Base-by-base conservation (phyloP, 78 protist genomes). In the Pigoraptor vietnamica region DNA sequence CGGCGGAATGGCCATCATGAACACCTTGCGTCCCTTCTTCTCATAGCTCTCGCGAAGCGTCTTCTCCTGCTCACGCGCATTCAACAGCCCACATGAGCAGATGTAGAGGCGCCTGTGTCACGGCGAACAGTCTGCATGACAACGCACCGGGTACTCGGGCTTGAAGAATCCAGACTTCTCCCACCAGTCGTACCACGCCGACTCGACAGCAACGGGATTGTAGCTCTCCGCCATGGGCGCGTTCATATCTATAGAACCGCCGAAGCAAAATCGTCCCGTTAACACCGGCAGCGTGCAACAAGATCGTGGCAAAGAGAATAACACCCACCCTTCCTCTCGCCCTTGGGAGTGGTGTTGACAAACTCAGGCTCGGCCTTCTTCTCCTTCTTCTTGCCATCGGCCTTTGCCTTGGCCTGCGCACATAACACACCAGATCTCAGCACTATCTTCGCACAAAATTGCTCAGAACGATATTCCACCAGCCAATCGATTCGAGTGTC, bases 121-220 rank as follows among this genome's bases (percentile, higher is more conserved):
- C 33, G 79, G 2, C 6, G 25, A 40, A 21, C 24, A 89, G n/a
- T n/a, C n/a, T n/a, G n/a, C n/a, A n/a, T n/a, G n/a, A n/a, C 21
- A 1, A 37, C 35, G 38, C 34, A 82, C 87, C 0, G 37, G n/a
- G 19, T 48, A 56, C 92, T 94, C 95, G 67, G 98, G 98, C 90
- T 87, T 36, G 94, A 96, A 98, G 93, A 93, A 95, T 39, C 97
- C 98, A 35, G 35, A n/a, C 39, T 88, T 23, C 87, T 93, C 92
- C 99, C 99, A 99, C 99, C 99, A 98, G 21, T 92, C 96, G 94
- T 97, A 94, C 99, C 99, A 98, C 39, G 92, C 86, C 0, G 97
- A 37, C 94, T 99, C 99, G 56, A 98, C 99, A 25, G 90, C 93
- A 32, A 25, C 29, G 87, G 99, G 99, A 55, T 96, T 89, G 94